These are phyloP conservation scores for Aspergillus neotritici DNA, from an alignment of 2,329 filamentous ascomycete species.

Conservation along the genomic window DNA sequence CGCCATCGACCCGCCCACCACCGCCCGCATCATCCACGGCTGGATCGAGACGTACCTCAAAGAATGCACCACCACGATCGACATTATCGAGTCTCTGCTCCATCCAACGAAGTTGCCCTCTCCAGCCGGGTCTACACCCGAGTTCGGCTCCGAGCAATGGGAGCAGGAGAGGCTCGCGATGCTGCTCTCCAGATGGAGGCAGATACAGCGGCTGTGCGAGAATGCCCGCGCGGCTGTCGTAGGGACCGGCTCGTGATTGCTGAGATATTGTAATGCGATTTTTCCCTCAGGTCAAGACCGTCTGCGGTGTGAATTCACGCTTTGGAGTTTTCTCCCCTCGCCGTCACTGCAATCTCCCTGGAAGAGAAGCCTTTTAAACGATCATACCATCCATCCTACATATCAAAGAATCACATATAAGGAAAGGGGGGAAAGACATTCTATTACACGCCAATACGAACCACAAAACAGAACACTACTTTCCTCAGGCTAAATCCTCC, in stretches of 20 bases:
- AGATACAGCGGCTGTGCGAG: slow-evolving; percentile 26
- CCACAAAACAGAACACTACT: too few relatives aligned
- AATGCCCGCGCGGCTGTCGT: slow-evolving; percentile 9
- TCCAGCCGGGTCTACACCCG: neutral
- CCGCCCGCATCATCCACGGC: slow-evolving; percentile 18
- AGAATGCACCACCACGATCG: slow-evolving; percentile 20
- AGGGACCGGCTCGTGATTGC: neutral
- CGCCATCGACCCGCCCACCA: slow-evolving; percentile 16
- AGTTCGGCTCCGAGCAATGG: neutral
- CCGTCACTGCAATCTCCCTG: too few relatives aligned
- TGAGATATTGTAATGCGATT: too few relatives aligned
- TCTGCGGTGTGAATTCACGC: too few relatives aligned
- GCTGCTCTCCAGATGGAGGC: slow-evolving; percentile 27
- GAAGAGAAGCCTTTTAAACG: too few relatives aligned
- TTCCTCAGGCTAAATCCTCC: too few relatives aligned
- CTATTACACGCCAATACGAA: too few relatives aligned
- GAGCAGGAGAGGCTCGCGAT: slow-evolving; percentile 13
- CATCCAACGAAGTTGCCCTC: neutral
- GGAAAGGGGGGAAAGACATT: too few relatives aligned
- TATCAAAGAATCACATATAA: too few relatives aligned
- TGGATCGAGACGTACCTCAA: slow-evolving; percentile 24
- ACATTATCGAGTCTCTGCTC: slow-evolving; percentile 4
- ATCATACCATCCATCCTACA: too few relatives aligned
- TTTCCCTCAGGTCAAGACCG: too few relatives aligned
- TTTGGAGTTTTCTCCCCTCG: too few relatives aligned